A percentile compares a stretch with the other conserved stretches of the same genome.
Conservation (phyloP, 495 filamentous ascomycete species). For the Lineolata rhizophorae region DNA sequence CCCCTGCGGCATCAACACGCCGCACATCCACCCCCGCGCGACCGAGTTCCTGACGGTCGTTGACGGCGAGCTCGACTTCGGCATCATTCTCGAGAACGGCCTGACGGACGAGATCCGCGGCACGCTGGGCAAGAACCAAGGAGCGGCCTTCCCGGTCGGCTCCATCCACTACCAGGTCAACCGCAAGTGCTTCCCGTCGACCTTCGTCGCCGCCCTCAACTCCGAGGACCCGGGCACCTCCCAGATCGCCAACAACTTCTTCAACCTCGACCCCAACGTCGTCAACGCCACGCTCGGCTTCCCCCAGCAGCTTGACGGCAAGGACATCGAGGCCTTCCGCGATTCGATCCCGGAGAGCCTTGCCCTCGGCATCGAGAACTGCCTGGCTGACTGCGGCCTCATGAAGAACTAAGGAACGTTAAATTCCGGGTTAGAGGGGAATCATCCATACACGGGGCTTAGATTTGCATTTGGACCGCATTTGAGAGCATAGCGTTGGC, state of each 20-base stretch:
- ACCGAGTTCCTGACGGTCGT: slow-evolving; percentile 24
- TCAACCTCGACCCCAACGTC: slow-evolving; percentile 22
- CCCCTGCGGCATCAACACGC: slow-evolving; percentile 25
- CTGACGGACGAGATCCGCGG: slow-evolving; percentile 17
- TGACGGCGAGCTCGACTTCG: slow-evolving; percentile 22
- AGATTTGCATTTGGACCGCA: no score
- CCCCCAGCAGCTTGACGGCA: slow-evolving; percentile 19
- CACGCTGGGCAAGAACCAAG: slow-evolving; percentile 19
- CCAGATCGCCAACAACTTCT: slow-evolving; percentile 27
- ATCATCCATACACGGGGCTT: no score
- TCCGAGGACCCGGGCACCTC: slow-evolving; percentile 27
- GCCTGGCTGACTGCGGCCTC: slow-evolving; percentile 18
- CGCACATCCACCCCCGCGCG: slow-evolving; percentile 27
- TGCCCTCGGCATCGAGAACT: slow-evolving; percentile 24
- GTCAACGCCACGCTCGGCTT: slow-evolving; percentile 23
- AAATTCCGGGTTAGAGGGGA: no score
- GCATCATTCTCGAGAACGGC: slow-evolving; percentile 28
- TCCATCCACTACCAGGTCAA: slow-evolving; percentile 32
- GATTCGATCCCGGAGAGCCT: slow-evolving; percentile 23
- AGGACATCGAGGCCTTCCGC: slow-evolving; percentile 24
- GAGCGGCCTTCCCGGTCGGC: slow-evolving; percentile 27
- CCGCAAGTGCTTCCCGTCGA: slow-evolving; percentile 24
- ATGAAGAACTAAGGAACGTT: slow-evolving; percentile 1
- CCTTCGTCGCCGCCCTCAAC: slow-evolving; percentile 26
- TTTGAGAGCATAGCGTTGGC: no score